Conservation (phyloP, 208 protist genomes). For the Trichomonas tenax region DNA sequence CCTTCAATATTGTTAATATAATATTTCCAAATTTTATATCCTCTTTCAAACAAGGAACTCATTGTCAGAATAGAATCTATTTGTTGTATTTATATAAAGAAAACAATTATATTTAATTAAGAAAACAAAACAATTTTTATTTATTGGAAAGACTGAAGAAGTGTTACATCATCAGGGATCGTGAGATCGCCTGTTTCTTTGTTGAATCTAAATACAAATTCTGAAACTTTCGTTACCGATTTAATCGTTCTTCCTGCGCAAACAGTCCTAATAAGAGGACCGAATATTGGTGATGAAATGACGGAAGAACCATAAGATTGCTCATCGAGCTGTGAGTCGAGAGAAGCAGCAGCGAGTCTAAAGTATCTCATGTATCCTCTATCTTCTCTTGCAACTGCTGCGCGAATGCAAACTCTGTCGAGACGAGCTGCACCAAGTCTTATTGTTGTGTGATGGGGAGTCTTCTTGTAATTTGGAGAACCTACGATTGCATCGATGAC, state of each 20-base stretch:
- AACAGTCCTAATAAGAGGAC: background rate
- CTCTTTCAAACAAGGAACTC: no score
- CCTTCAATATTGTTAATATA: no score
- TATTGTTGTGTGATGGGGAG: background rate
- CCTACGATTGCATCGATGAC: background rate
- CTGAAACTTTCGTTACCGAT: background rate
- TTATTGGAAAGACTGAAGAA: background rate
- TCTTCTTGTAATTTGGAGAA: background rate
- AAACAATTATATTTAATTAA: no score
- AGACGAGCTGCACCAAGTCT: background rate
- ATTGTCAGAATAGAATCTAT: no score
- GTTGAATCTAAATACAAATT: background rate
- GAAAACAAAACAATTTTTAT: background rate
- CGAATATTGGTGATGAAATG: background rate
- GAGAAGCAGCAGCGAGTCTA: background rate
- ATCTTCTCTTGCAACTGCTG: background rate
- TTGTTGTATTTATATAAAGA: no score
- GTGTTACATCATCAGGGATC: background rate
- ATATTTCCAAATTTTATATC: no score
- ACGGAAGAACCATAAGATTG: background rate
- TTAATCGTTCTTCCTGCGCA: background rate
- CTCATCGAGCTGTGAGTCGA: background rate
- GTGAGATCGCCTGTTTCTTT: background rate
- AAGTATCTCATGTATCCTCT: background rate
- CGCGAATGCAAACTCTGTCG: background rate